A percentile compares a stretch with the other conserved stretches of the same genome.
Conservation (phyloP, 345 rosid species). For the Arabidopsis arenosa region DNA sequence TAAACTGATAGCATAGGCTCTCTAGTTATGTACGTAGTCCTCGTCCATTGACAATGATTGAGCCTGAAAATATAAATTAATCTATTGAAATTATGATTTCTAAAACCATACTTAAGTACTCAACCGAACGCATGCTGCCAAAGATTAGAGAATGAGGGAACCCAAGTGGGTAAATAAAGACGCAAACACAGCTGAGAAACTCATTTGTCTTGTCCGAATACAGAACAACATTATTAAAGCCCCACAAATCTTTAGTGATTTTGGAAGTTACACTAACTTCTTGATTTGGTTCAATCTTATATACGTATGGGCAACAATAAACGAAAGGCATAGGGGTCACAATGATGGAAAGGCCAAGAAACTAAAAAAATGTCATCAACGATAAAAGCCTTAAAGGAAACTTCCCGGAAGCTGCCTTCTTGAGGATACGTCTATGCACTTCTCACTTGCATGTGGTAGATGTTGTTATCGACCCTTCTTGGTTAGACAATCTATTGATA, state of each 20-base stretch:
- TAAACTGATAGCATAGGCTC: no score
- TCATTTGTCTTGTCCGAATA: slow-evolving; percentile 33
- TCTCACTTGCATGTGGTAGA: slow-evolving; percentile 42
- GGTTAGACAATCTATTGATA: not conserved
- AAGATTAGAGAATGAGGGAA: slow-evolving; percentile 15
- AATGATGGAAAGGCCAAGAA: slow-evolving; percentile 29
- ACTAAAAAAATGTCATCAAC: not conserved
- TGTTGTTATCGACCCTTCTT: slow-evolving; percentile 31
- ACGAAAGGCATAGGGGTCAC: slow-evolving; percentile 19
- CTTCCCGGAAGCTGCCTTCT: slow-evolving; percentile 43
- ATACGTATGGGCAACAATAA: slow-evolving; percentile 28
- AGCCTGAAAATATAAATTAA: not conserved
- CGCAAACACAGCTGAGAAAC: slow-evolving; percentile 23
- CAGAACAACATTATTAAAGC: slow-evolving; percentile 14
- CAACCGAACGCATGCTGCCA: not conserved
- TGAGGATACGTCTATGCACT: slow-evolving; percentile 32
- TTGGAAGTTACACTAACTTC: slow-evolving; percentile 32
- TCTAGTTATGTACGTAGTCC: slow-evolving; percentile 19
- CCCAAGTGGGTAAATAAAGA: slow-evolving; percentile 34
- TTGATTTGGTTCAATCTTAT: slow-evolving; percentile 26
- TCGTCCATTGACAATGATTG: slow-evolving; percentile 17
- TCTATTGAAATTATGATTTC: not conserved
- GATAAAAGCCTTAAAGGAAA: slow-evolving; percentile 32
- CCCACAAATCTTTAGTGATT: slow-evolving; percentile 39
- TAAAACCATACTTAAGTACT: not conserved